Base-by-base conservation (phyloP, 768 basidiomycete genomes). In the Trametes sanguinea region DNA sequence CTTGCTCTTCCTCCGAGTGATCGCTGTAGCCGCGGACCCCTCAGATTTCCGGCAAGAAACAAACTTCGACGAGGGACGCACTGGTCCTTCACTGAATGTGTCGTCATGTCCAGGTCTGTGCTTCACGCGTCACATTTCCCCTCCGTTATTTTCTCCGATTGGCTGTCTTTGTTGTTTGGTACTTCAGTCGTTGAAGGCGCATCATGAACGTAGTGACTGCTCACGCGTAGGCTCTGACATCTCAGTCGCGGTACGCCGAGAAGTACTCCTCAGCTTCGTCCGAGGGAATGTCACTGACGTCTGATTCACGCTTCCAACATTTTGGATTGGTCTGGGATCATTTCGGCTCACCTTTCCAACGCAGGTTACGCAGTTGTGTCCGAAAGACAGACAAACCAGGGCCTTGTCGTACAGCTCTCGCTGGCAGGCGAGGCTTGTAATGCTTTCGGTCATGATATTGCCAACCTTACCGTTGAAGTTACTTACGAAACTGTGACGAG, bases 381-480 rank as follows among this genome's bases (percentile, higher is more conserved):
- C 2, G 64, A 90, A 17, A 57, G 70, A 7, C 75, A 83, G 64
- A 81, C 75, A 3, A 62, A 68, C 14, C 76, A 68, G 11, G 86
- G 87, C 29, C 74, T 90, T 30, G 80, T 76, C 0, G 88, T 87
- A 30, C 75, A 77, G 16, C 74, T 90, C 4, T 72, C 70, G 39
- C 76, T 90, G 6, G 79, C 81, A 1, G 87, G 87, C 1, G 42
- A 73, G 14, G 77, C 83, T 8, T 92, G 89, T 69, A 78, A 89
- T 64, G 85, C 83, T 3, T 90, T 88, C 66, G 88, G 88, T 3
- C 73, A 66, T 1, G 89, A 90, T 65, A 74, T 89, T 35, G 48
- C 71, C 0, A 73, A 84, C 61, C 79, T 91, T 22, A 85, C 82
- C n/a, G 76, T 92, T 17, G 75, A 86, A 68, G 85, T 90, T 6